Evolutionary conservation across 2,329 filamentous ascomycete species (phyloP).

Genomic region (Botrytis squamosa): DNA sequence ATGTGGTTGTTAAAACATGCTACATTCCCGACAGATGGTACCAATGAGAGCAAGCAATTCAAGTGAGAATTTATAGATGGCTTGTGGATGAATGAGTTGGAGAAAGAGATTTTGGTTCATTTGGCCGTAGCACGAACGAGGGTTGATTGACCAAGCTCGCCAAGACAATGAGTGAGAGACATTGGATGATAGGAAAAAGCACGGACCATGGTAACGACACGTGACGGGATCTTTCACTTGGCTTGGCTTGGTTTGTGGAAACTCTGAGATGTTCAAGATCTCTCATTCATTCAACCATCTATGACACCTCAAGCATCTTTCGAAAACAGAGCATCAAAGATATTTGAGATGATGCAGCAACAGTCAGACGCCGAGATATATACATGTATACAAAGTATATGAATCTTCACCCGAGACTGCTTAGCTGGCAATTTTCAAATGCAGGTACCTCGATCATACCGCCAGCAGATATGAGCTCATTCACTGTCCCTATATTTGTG

Average conservation of each 20-base stretch:
- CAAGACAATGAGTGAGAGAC: not conserved
- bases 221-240: not conserved
- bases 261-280: not conserved
- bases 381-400: not conserved
- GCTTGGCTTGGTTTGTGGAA: not conserved
- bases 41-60: not conserved
- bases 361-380: not conserved
- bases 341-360: not conserved
- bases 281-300: not conserved
- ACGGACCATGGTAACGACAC: not conserved
- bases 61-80: not conserved
- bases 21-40: not conserved
- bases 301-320: not conserved
- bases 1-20: not conserved
- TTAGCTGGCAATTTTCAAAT: not conserved
- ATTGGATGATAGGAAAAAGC: not conserved
- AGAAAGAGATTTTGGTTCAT: not conserved
- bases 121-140: not conserved
- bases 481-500: not conserved
- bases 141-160: not conserved
- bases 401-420: not conserved
- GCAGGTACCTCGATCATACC: conserved; percentile 1
- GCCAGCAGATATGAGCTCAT: not conserved
- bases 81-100: not conserved
- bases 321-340: not conserved